Conservation (phyloP, 1,284 basidiomycete species). For the Irpex sp. region DNA sequence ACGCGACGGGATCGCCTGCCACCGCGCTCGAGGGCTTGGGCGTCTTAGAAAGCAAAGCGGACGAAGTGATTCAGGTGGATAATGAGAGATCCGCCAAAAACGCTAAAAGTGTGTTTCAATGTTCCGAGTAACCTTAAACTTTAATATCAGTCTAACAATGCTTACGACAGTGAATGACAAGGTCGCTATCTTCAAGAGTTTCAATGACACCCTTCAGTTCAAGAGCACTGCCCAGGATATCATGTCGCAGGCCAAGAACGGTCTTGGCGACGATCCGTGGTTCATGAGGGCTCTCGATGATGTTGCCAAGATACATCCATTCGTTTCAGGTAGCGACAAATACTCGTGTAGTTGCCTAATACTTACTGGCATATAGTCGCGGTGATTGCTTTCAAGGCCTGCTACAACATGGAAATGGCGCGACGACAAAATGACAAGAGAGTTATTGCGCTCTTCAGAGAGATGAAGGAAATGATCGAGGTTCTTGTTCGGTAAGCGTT, state of each 20-base stretch:
- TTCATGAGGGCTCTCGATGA: background rate
- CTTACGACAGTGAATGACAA: no score
- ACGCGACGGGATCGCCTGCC: no score
- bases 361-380: background rate
- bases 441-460: constrained; percentile 30
- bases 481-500: constrained; percentile 26
- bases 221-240: background rate
- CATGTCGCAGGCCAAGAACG: background rate
- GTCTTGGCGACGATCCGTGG: background rate
- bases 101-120: no score
- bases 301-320: background rate
- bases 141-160: no score
- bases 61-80: no score
- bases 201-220: background rate
- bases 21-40: no score
- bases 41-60: no score
- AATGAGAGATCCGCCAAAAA: no score
- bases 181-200: background rate
- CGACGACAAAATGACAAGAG: constrained; percentile 40
- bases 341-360: no score
- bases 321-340: background rate
- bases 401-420: constrained; percentile 31
- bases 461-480: constrained; percentile 20
- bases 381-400: background rate
- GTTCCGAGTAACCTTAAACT: no score